A percentile compares a stretch with the other conserved stretches of the same genome.
Conservation (phyloP, 257 asterid species). For the Parsonsia alboflavescens region DNA sequence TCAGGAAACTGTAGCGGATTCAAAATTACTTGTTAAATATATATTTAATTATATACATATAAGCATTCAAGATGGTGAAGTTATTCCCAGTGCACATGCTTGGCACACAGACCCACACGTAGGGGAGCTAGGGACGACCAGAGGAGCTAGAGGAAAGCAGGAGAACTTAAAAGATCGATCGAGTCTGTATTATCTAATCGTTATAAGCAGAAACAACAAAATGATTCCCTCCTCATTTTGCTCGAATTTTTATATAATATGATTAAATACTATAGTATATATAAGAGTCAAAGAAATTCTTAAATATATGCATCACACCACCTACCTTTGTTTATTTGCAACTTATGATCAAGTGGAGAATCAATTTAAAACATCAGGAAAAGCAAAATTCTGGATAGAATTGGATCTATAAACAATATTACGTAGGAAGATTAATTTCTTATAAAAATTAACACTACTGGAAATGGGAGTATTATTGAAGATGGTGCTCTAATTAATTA, state of each 20-base stretch:
- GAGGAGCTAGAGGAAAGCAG: background rate
- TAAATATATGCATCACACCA: background rate
- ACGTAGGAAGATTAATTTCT: background rate
- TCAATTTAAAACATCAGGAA: background rate
- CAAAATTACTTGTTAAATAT: background rate
- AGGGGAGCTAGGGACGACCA: background rate
- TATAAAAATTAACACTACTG: background rate
- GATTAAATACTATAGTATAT: background rate
- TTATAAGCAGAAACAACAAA: background rate
- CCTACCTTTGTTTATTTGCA: background rate
- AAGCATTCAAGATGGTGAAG: background rate
- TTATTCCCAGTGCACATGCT: background rate
- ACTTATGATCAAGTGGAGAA: background rate
- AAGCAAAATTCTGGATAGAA: background rate
- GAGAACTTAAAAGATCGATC: background rate
- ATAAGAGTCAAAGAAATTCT: background rate
- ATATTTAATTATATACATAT: too few species aligned
- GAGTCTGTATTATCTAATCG: background rate
- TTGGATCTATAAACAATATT: too few species aligned
- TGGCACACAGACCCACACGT: background rate
- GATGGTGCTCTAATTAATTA: conserved; percentile 13
- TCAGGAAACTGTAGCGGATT: background rate
- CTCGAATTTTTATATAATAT: background rate
- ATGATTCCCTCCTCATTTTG: conserved; percentile 12
- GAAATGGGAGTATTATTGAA: conserved; percentile 3